Base-by-base conservation (phyloP, 495 filamentous ascomycete species). In the Penicillium silybi region DNA sequence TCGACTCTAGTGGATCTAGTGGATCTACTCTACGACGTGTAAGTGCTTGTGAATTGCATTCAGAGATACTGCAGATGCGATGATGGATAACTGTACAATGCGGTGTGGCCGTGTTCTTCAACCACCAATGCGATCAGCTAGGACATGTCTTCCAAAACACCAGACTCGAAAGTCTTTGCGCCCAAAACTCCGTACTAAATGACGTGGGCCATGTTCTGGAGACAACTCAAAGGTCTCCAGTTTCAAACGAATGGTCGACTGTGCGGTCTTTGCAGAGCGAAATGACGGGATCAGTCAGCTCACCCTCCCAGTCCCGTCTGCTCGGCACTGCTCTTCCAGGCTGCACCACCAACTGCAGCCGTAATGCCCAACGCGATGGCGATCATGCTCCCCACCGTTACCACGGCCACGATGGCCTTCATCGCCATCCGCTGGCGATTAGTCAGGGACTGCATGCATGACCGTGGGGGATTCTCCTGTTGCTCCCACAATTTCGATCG, bases 301-400 rank as follows among this genome's bases (percentile, higher is more conserved):
- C 17, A 51, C 37, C 48, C 44, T 41, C 26, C 64, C 58, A 52
- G 62, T 0, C 55, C 44, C 15, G 56, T 59, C 22, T 68, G 61
- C 23, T 64, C 54, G 10, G 72, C 50, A 46, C 66, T 61, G 1
- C 55, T 64, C 49, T 64, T 75, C 76, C 80, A 85, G 11, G 80
- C 75, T 1, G 81, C 80, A 8, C 79, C 82, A 26, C 81, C 80
- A 1, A 86, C 82, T 3, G 80, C 81, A 26, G 69, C 76, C 4
- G 75, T 80, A 48, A 87, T 84, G 7, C 84, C 84, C 50, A 87
- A 57, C 19, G 82, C 83, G 40, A 87, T 71, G 1, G 77, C 82
- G 13, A 85, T 77, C 58, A 82, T 82, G 19, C 71, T 70, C 3
- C 76, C 84, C n/a, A 86, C 64, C 4, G 82, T 70, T 18, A 84